A percentile compares a stretch with the other conserved stretches of the same genome.
phyloP scores from a whole-genome alignment of 139 green algal species.

The Picochlorum sp. region DNA sequence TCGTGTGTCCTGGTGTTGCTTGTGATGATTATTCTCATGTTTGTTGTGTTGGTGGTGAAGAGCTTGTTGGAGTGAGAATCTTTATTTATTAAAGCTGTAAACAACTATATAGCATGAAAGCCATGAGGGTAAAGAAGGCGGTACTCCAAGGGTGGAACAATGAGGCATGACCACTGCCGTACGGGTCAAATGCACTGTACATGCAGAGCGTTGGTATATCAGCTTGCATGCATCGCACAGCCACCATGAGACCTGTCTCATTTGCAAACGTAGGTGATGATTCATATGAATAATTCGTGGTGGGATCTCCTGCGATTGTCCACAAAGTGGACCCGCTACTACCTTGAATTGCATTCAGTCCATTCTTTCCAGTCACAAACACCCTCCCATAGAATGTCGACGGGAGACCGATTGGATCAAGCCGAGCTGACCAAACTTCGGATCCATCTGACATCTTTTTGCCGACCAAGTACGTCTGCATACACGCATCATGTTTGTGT shows the following conservation, averaged over 20 bases:
- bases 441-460: neutral
- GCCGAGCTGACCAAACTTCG: conserved; percentile 3
- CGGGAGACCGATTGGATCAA: conserved; percentile 2
- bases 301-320: conserved; percentile 1
- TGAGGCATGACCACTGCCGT: neutral
- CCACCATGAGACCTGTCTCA: conserved; percentile 6
- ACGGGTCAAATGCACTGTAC: conserved; percentile 5
- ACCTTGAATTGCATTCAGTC: conserved; percentile 4
- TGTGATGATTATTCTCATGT: conserved; percentile 71
- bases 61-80: conserved; percentile 6
- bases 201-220: conserved; percentile 6
- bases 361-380: neutral
- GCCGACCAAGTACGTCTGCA: neutral
- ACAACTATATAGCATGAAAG: neutral
- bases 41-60: conserved; percentile 62
- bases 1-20: conserved; percentile 90
- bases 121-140: neutral
- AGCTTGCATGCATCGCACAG: neutral
- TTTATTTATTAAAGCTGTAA: neutral
- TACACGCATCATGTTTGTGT: too few species aligned
- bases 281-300: neutral
- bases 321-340: conserved; percentile 6
- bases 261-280: conserved; percentile 9
- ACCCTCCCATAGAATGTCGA: conserved; percentile 4
- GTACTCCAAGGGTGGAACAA: neutral